A percentile compares a stretch with the other conserved stretches of the same genome.
phyloP scores from a whole-genome alignment of 495 filamentous ascomycete species.

The Talaromyces borbonicus region DNA sequence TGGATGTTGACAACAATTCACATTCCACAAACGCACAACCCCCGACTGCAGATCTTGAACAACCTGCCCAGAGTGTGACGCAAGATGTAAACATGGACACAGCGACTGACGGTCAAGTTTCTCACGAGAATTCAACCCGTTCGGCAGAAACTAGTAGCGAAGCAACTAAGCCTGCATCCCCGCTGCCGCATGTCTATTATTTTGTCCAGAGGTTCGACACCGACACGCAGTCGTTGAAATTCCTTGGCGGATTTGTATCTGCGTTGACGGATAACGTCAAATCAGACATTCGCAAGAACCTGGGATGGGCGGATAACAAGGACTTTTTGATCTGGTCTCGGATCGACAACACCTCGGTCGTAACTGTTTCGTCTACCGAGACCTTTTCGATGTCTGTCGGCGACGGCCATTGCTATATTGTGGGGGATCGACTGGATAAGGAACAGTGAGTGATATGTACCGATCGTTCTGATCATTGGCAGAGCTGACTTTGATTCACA shows the following conservation, averaged over 20 bases:
- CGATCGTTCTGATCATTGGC: neutral
- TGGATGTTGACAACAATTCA: constrained; percentile 8
- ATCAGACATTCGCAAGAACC: constrained; percentile 28
- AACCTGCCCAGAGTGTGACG: neutral
- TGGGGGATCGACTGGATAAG: constrained; percentile 33
- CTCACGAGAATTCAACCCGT: neutral
- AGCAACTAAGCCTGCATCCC: constrained; percentile 8
- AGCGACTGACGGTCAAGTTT: constrained; percentile 2
- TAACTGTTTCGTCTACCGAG: constrained; percentile 29
- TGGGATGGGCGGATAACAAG: constrained; percentile 26
- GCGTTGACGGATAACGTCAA: constrained; percentile 36
- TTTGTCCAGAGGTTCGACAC: constrained; percentile 44
- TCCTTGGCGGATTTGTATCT: constrained; percentile 44
- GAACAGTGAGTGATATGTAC: constrained; percentile 19
- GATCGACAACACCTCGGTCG: constrained; percentile 29
- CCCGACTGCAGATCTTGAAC: neutral
- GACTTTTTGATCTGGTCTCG: constrained; percentile 40
- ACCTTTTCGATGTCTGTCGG: constrained; percentile 29
- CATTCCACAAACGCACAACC: neutral
- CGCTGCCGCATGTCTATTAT: constrained; percentile 33
- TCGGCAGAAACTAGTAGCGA: constrained; percentile 1
- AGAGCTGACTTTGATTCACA: constrained; percentile 9
- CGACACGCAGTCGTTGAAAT: constrained; percentile 34
- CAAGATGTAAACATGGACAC: constrained; percentile 15
- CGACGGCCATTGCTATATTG: constrained; percentile 35